Percentiles rank a stretch among this genome's conserved stretches.
phyloP scores from a whole-genome alignment of 2,329 filamentous ascomycete species.

The Fonsecaea nubica region DNA sequence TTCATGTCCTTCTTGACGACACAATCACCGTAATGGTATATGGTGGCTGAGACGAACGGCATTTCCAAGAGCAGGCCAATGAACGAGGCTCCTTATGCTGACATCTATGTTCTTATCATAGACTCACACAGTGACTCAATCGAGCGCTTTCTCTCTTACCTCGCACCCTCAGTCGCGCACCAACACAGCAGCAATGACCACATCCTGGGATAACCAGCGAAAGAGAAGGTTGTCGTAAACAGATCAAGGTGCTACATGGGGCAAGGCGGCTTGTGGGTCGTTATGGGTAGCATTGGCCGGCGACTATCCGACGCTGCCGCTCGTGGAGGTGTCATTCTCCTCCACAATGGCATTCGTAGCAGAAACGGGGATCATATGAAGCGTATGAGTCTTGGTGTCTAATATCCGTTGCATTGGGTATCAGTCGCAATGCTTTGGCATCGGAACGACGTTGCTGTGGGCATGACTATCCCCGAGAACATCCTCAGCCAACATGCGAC shows the following conservation, averaged over 20 bases:
- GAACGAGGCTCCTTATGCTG: background rate
- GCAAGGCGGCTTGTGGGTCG: background rate
- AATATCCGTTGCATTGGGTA: background rate
- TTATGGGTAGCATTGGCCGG: background rate
- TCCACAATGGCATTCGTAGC: background rate
- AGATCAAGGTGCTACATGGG: background rate
- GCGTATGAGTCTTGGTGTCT: background rate
- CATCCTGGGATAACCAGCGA: background rate
- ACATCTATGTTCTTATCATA: background rate
- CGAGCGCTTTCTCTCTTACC: background rate
- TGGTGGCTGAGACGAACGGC: background rate
- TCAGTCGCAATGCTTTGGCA: background rate
- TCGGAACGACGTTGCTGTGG: background rate
- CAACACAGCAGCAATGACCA: background rate
- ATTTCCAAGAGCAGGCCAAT: background rate
- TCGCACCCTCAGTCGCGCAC: background rate
- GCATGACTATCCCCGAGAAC: background rate
- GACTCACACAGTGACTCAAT: background rate
- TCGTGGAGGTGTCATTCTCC: background rate
- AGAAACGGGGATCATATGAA: background rate
- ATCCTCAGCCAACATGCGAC: background rate
- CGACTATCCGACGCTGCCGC: background rate
- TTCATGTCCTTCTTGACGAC: background rate
- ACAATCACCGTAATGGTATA: background rate
- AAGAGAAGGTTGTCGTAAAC: background rate